phyloP scores from a whole-genome alignment of 2,329 filamentous ascomycete species.

The Ophiocordyceps camponoti-floridani region DNA sequence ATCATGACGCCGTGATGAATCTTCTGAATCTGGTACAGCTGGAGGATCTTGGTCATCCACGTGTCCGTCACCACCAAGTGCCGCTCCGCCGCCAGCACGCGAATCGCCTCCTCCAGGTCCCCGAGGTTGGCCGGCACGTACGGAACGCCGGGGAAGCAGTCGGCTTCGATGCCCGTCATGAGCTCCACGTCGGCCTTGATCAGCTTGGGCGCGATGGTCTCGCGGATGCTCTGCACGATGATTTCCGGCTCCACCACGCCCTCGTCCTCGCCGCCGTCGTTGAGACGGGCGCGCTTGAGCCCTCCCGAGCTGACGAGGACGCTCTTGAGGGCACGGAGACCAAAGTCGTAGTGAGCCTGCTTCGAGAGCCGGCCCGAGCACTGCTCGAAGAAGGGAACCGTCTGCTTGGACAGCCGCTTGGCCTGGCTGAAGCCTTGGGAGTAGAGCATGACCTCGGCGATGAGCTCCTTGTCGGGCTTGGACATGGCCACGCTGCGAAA shows the following conservation, averaged over 20 bases:
- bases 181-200: conserved; percentile 82
- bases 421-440: conserved; percentile 97
- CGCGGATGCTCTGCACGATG: conserved; percentile 92
- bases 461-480: conserved; percentile 97
- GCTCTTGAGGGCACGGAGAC: conserved; percentile 92
- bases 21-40: conserved; percentile 93
- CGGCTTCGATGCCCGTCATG: conserved; percentile 66
- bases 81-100: conserved; percentile 63
- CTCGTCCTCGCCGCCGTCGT: conserved; percentile 41
- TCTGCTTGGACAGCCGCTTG: conserved; percentile 83
- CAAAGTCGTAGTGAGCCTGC: conserved; percentile 98
- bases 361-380: conserved; percentile 72
- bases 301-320: conserved; percentile 95
- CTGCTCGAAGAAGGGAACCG: conserved; percentile 94
- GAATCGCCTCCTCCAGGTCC: conserved; percentile 64
- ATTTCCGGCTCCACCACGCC: conserved; percentile 85
- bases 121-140: conserved; percentile 82
- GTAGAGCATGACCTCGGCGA: conserved; percentile 99
- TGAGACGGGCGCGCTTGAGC: conserved; percentile 69
- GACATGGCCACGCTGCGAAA: conserved; percentile 99
- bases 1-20: conserved; percentile 99
- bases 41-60: conserved; percentile 95
- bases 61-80: conserved; percentile 80
- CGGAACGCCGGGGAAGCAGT: conserved; percentile 80
- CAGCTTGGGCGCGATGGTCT: conserved; percentile 95